phyloP scores from a whole-genome alignment of 2,329 filamentous ascomycete genomes.

The Penicillium olsonii region DNA sequence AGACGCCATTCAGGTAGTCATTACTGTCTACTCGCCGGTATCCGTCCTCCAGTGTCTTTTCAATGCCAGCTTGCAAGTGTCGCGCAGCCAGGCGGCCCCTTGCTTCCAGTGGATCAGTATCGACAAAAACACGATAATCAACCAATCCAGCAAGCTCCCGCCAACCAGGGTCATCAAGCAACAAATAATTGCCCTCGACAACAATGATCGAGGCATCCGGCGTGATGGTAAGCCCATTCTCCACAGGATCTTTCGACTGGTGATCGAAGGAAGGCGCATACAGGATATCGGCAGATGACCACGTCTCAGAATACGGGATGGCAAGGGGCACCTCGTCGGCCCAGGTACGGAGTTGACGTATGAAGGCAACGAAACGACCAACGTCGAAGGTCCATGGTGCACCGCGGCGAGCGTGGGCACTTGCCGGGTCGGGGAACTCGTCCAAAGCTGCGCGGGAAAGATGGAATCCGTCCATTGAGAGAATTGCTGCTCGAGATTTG shows the following conservation, averaged over 20 bases:
- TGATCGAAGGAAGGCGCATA: constrained; percentile 39
- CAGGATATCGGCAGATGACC: constrained; percentile 18
- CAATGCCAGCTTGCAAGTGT: constrained; percentile 46
- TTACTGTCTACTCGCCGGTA: constrained; percentile 41
- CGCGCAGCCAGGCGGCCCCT: constrained; percentile 40
- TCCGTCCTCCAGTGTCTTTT: constrained; percentile 38
- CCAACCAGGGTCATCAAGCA: constrained; percentile 35
- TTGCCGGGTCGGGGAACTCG: constrained; percentile 32
- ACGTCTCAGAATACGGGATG: constrained; percentile 4
- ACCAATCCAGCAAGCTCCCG: constrained; percentile 35
- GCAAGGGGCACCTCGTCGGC: constrained; percentile 20
- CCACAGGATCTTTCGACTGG: constrained; percentile 37
- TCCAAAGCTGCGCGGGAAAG: constrained; percentile 32
- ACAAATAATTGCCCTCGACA: constrained; percentile 25
- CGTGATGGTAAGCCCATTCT: constrained; percentile 29
- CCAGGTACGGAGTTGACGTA: constrained; percentile 28
- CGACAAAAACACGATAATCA: constrained; percentile 47
- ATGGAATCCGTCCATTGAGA: constrained; percentile 45
- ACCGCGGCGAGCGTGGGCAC: constrained; percentile 39
- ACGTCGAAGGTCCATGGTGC: constrained; percentile 43
- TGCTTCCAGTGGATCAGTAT: constrained; percentile 41
- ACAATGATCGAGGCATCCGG: constrained; percentile 22
- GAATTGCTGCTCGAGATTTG: constrained; percentile 15
- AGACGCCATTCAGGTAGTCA: constrained; percentile 40
- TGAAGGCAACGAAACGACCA: constrained; percentile 28